A percentile compares a stretch with the other conserved stretches of the same genome.
phyloP scores from a whole-genome alignment of 495 filamentous ascomycete species.

The Poronia punctata region DNA sequence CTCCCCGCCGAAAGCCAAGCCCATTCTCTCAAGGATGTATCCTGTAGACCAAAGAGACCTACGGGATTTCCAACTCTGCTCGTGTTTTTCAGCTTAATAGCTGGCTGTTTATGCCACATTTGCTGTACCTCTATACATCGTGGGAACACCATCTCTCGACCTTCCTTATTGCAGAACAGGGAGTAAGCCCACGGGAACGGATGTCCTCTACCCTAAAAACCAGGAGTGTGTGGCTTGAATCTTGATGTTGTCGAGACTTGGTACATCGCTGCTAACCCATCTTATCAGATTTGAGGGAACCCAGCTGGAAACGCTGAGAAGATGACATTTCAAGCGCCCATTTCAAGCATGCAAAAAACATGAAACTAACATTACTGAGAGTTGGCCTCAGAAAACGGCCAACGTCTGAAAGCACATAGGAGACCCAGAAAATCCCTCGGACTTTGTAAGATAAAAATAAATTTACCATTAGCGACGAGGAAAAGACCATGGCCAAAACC shows the following conservation, averaged over 20 bases:
- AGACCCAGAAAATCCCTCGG: constrained; percentile 6
- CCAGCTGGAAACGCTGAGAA: constrained; percentile 1
- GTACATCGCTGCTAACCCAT: background rate
- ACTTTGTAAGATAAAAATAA: constrained; percentile 12
- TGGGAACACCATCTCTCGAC: no score
- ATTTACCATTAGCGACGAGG: no score
- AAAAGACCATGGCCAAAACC: no score
- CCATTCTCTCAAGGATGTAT: constrained; percentile 2
- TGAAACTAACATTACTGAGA: constrained; percentile 11
- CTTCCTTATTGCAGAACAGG: no score
- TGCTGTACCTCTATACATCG: no score
- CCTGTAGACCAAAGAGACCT: constrained; percentile 19
- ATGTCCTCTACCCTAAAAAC: no score
- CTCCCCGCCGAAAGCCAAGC: background rate
- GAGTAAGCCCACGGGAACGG: no score
- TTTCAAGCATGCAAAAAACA: constrained; percentile 1
- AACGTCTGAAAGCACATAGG: constrained; percentile 4
- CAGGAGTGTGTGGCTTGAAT: no score
- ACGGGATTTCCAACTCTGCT: background rate
- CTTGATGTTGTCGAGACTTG: background rate
- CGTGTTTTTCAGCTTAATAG: no score
- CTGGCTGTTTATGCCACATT: no score
- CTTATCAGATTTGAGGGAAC: constrained; percentile 1
- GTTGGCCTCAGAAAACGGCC: constrained; percentile 7
- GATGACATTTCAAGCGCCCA: background rate